A percentile compares a stretch with the other conserved stretches of the same genome.
Evolutionary conservation across 169 alveolate genomes (phyloP).

Genomic region (Cryptosporidium tyzzeri): DNA sequence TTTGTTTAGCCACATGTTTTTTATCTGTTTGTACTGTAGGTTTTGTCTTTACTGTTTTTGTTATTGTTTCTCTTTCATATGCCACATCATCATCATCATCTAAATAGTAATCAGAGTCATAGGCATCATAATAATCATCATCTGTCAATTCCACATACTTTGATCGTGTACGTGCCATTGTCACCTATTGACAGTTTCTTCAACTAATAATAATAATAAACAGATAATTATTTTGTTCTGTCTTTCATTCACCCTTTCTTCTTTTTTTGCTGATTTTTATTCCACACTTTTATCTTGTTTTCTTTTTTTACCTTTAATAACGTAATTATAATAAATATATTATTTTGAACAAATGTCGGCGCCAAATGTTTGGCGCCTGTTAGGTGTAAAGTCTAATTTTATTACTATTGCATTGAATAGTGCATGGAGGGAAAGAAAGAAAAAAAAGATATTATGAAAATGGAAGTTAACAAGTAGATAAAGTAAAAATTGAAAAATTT

Average conservation of each 20-base stretch:
- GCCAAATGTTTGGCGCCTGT: not conserved
- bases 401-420: not conserved
- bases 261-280: too few relatives aligned
- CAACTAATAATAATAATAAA: too few relatives aligned
- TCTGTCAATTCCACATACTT: slow-evolving; percentile 46
- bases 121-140: slow-evolving; percentile 62
- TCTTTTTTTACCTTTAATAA: not conserved
- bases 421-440: not conserved
- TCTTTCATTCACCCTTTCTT: not conserved
- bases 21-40: not conserved
- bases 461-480: not conserved
- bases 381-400: not conserved
- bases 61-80: too few relatives aligned
- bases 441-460: not conserved
- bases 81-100: not conserved
- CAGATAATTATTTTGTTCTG: too few relatives aligned
- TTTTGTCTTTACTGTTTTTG: not conserved
- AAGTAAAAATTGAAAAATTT: too few relatives aligned
- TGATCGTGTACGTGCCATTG: slow-evolving; percentile 30
- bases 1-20: not conserved
- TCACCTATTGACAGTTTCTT: slow-evolving; percentile 3
- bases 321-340: not conserved
- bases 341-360: not conserved
- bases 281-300: not conserved
- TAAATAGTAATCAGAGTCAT: slow-evolving; percentile 2